Evolutionary conservation across 805 yeast species (phyloP), one percentile per base, ranked within the genome.

Genomic region (Schizosaccharomyces osmophilus): DNA sequence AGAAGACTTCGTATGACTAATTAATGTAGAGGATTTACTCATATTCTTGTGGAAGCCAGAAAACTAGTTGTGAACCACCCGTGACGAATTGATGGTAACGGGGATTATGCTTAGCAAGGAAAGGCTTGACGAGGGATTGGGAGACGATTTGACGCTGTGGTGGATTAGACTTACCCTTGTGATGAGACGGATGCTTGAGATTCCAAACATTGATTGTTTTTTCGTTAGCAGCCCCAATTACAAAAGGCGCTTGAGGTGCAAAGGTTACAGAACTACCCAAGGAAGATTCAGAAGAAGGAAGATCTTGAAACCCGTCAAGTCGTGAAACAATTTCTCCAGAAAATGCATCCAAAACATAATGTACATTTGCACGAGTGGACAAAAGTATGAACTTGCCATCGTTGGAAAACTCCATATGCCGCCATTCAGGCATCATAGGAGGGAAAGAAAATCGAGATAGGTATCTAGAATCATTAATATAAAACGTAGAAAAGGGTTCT

Each of bases 361-460:
- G 88, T 55, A 72, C 70, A 3, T 80, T 77, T 36, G 77, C 77
- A 4, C 82, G 78, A 2, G 82, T 75, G 4, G 80, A 78, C 2
- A 87, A 70, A 8, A 86, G 71, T 6, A 89, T 64, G 63, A 75
- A 73, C 66, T 82, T 82, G 31, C 89, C 89, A 68, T 82, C 82
- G 67, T 86, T 86, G 13, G 94, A 81, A 69, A 88, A 86, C 69
- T 57, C 94, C 26, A 86, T 64, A 65, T 82, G 82, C 41, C 77
- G 76, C 84, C 89, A 83, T 1, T 64, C 63, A 36, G 57, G 48
- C 61, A 39, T 54, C 58, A 36, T 19, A 15, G 62, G 55, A 24
- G 32, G 61, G 63, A 32, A 61, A 51, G 60, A 57, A 57, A 57
- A 57, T n/a, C 48, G 11, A 19, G 60, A 39, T 8, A 57, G 31